These are phyloP conservation scores for Penicillium rolfsii DNA, from an alignment of 2,329 filamentous ascomycete species.

Conservation along the genomic window DNA sequence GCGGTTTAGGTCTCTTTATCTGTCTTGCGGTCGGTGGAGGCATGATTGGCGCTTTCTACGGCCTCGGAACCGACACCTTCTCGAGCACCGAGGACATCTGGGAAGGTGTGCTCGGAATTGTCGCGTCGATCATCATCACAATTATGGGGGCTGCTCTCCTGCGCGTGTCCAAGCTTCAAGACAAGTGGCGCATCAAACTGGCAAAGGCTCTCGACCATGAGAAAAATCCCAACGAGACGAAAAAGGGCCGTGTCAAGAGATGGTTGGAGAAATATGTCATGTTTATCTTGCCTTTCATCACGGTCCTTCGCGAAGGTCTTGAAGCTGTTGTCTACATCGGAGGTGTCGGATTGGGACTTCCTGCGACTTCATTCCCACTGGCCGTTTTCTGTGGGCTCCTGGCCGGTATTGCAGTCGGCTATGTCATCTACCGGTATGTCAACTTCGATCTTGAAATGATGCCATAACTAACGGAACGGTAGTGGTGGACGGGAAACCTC, in stretches of 20 bases:
- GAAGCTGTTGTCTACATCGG: constrained; percentile 86
- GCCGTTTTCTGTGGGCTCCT: constrained; percentile 72
- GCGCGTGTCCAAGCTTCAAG: constrained; percentile 79
- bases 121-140: constrained; percentile 80
- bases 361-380: constrained; percentile 75
- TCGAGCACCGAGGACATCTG: constrained; percentile 72
- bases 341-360: constrained; percentile 76
- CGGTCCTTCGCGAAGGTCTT: constrained; percentile 81
- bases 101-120: constrained; percentile 75
- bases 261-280: constrained; percentile 79
- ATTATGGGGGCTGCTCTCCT: constrained; percentile 79
- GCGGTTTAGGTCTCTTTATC: constrained; percentile 63
- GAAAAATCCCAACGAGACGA: constrained; percentile 41
- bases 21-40: constrained; percentile 68
- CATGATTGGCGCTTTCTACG: constrained; percentile 75
- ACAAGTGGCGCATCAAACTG: constrained; percentile 86
- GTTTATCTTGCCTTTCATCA: constrained; percentile 85
- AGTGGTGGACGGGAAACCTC: constrained; percentile 66
- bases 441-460: neutral
- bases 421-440: constrained; percentile 74
- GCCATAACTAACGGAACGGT: neutral
- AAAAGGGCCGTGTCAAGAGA: constrained; percentile 58
- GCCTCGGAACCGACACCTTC: constrained; percentile 70
- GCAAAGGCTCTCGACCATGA: constrained; percentile 63
- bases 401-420: constrained; percentile 70